Percentiles rank a stretch among this genome's conserved stretches.
Conservation (phyloP, 257 asterid species). For the Ligustrum vulgare region DNA sequence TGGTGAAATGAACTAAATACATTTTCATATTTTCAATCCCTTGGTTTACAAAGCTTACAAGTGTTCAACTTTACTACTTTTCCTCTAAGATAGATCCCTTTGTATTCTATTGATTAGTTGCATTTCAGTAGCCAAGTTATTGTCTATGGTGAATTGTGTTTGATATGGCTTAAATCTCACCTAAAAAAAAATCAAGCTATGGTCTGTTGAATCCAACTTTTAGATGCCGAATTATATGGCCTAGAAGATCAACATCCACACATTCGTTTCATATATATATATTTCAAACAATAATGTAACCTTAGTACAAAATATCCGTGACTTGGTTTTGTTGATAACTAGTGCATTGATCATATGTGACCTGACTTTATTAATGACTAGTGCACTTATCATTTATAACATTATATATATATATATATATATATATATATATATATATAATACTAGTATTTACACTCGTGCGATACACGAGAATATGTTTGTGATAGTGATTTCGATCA, state of each 20-base stretch:
- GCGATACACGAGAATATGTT: too few relatives aligned
- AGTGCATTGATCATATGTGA: too few relatives aligned
- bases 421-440: too few relatives aligned
- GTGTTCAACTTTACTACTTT: slow-evolving; percentile 10
- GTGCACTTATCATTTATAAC: too few relatives aligned
- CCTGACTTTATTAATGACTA: too few relatives aligned
- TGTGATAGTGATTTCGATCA: too few relatives aligned
- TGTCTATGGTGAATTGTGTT: background rate
- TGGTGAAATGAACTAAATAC: slow-evolving; percentile 5
- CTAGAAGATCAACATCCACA: slow-evolving; percentile 53
- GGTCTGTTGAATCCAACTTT: slow-evolving; percentile 67
- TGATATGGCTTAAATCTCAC: slow-evolving; percentile 61
- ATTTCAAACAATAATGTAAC: slow-evolving; percentile 18
- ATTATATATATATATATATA: too few relatives aligned
- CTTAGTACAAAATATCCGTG: slow-evolving; percentile 24
- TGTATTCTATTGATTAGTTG: background rate
- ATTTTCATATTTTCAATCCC: background rate
- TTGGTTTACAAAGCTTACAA: slow-evolving; percentile 9
- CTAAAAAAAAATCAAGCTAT: slow-evolving; percentile 73
- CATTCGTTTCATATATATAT: slow-evolving; percentile 40
- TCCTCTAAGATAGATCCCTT: slow-evolving; percentile 21
- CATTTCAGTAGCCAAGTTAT: background rate
- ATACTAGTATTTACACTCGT: too few relatives aligned
- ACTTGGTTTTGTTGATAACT: too few relatives aligned
- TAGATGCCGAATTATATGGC: slow-evolving; percentile 56